Base-by-base conservation (phyloP, 352 stramenopile genomes). In the Phytophthora capsici region DNA sequence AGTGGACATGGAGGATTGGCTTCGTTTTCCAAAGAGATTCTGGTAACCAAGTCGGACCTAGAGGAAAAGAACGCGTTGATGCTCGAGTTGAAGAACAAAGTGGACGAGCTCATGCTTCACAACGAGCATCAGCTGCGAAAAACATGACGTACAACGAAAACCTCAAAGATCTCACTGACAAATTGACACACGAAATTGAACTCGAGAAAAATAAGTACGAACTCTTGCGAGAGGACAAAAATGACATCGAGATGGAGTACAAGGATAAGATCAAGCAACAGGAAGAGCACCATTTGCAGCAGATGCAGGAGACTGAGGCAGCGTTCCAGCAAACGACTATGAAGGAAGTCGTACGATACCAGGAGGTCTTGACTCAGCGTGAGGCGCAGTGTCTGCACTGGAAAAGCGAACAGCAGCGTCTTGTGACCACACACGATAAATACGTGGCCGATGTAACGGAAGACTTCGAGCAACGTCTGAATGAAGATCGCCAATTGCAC, bases 61-160 rank as follows among this genome's bases (percentile, higher is more conserved):
- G 94, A 98, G 63, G 94, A 98, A 67, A 97, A 97, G 59, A 94
- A 95, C 45, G 82, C 75, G 17, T 63, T 94, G 30, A 98, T 98
- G 85, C 46, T 88, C 56, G 93, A 98, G 63, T 75, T 98, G n/a
- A 96, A 96, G 66, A 96, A 85, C 66, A 98, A 98, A 76, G 90
- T 98, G 13, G 94, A 98, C 55, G 92, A 98, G 57, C 79, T 98
- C 10, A 95, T 89, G 69, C 78, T 97, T 14, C 89, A 98, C 62
- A 98, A 98, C 64, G 95, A 98, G 52, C 98, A 98, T 69, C 91
- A 98, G 56, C 68, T 98, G 20, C 84, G 94, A 10, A 98, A 57
- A 92, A 98, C 62, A 98, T 98, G 92, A 97, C 94, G 54, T 98
- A 98, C 76, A 91, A 88, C 48, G 94, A 98, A 58, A 96, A 98